Percentiles rank a stretch among this genome's conserved stretches.
Evolutionary conservation across 257 asterid species (phyloP).

Genomic region (Solanum dulcamara): DNA sequence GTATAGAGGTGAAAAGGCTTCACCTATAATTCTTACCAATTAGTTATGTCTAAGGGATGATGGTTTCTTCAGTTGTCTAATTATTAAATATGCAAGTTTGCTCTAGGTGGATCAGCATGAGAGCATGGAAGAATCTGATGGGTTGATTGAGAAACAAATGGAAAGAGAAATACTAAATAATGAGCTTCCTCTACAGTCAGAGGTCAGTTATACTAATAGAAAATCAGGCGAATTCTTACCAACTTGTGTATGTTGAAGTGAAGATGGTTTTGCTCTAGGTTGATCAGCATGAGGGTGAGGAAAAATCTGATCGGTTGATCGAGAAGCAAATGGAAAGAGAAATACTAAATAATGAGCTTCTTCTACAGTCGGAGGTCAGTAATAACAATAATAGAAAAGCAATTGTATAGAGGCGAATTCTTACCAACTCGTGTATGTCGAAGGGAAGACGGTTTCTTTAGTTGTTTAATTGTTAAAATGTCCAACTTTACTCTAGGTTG

Average conservation of each 20-base stretch:
- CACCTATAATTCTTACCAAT: background rate
- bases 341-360: slow-evolving; percentile 21
- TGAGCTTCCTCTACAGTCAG: slow-evolving; percentile 20
- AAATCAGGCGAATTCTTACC: background rate
- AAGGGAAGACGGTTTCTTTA: background rate
- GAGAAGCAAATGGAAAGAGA: slow-evolving; percentile 13
- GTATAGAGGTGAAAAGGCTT: background rate
- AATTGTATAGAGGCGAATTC: background rate
- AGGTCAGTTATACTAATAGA: slow-evolving; percentile 31
- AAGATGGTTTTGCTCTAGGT: background rate
- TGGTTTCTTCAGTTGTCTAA: background rate
- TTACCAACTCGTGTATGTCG: background rate
- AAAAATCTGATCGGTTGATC: background rate
- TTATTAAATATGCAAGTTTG: background rate
- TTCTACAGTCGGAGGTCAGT: slow-evolving; percentile 41
- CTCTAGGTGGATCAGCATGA: slow-evolving; percentile 31
- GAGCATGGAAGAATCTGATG: slow-evolving; percentile 24
- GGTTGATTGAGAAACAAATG: slow-evolving; percentile 30
- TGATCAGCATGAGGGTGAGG: slow-evolving; percentile 19
- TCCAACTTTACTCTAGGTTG: slow-evolving; percentile 6
- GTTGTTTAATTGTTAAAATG: background rate
- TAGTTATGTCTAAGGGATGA: background rate
- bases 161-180: slow-evolving; percentile 21
- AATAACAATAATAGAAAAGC: background rate
- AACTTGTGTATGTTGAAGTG: background rate